Conservation (phyloP, 83 land plant genomes). For the Picea abies region DNA sequence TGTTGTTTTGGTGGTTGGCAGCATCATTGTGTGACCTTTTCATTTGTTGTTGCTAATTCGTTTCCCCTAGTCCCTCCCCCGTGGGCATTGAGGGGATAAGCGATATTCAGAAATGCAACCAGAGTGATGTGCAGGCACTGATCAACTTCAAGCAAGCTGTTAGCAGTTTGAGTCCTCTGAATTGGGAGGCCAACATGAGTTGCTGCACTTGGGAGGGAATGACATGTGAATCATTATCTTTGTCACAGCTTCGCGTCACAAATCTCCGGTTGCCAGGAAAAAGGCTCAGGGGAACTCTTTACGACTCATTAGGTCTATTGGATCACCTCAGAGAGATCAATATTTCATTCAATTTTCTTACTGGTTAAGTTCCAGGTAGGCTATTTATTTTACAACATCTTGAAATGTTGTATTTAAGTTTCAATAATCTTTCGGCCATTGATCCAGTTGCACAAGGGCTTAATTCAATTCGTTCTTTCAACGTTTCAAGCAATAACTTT, state of each 20-base stretch:
- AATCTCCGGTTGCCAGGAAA: constrained; percentile 20
- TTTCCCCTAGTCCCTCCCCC: no score
- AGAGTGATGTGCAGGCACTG: neutral
- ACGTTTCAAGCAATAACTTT: constrained; percentile 39
- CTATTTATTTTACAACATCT: constrained; percentile 25
- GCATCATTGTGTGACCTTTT: no score
- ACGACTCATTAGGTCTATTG: constrained; percentile 26
- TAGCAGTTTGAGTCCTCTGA: neutral
- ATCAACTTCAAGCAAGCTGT: neutral
- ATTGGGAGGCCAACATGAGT: neutral
- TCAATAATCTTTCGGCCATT: constrained; percentile 27
- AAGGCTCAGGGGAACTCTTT: constrained; percentile 31
- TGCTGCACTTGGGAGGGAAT: constrained; percentile 36
- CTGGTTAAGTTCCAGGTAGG: constrained; percentile 25
- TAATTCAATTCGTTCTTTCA: constrained; percentile 22
- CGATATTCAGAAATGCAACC: neutral
- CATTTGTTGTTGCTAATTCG: no score
- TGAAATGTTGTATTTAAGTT: constrained; percentile 39
- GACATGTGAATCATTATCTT: constrained; percentile 1
- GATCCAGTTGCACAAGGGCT: constrained; percentile 7
- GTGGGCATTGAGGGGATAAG: no score
- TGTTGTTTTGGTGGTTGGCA: no score
- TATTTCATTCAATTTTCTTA: constrained; percentile 33
- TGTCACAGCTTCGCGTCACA: constrained; percentile 15
- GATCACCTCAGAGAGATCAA: constrained; percentile 21